Percentiles rank a stretch among this genome's conserved stretches.
Evolutionary conservation across 2,329 filamentous ascomycete genomes (phyloP).

Genomic region (Didymella keratinophila): DNA sequence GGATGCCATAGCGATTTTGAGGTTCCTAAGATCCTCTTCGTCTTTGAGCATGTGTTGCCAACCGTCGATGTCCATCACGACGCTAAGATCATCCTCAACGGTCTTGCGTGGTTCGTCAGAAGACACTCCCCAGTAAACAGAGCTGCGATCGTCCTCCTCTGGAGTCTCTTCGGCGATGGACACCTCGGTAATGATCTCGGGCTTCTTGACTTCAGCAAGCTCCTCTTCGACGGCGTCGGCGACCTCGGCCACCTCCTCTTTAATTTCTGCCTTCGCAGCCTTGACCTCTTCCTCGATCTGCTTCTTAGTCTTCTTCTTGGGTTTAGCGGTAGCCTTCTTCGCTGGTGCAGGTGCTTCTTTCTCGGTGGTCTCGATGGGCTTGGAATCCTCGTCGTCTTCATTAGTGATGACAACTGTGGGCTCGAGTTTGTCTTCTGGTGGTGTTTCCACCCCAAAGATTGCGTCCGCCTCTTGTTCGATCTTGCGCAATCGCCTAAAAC

Average conservation of each 20-base stretch:
- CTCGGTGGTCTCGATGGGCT: constrained; percentile 49
- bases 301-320: constrained; percentile 81
- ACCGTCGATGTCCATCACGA: constrained; percentile 74
- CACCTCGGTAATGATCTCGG: constrained; percentile 37
- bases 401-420: constrained; percentile 43
- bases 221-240: constrained; percentile 45
- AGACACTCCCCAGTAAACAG: constrained; percentile 69
- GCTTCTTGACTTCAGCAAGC: constrained; percentile 39
- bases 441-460: constrained; percentile 60
- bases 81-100: constrained; percentile 69
- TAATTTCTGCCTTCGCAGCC: constrained; percentile 44
- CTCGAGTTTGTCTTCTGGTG: constrained; percentile 54
- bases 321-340: constrained; percentile 58
- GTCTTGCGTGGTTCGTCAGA: constrained; percentile 67
- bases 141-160: constrained; percentile 53
- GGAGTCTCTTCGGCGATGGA: constrained; percentile 41
- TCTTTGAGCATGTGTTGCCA: constrained; percentile 75
- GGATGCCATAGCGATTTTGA: constrained; percentile 61
- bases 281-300: constrained; percentile 68
- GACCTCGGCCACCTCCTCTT: constrained; percentile 60
- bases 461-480: constrained; percentile 86
- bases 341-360: constrained; percentile 32
- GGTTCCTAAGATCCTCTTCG: constrained; percentile 68
- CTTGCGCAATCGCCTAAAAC: constrained; percentile 71
- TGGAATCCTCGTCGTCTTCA: constrained; percentile 55